Evolutionary conservation across 2,329 filamentous ascomycete species (phyloP), one percentile per base, ranked within the genome.

Genomic region (Sclerotinia trifoliorum): DNA sequence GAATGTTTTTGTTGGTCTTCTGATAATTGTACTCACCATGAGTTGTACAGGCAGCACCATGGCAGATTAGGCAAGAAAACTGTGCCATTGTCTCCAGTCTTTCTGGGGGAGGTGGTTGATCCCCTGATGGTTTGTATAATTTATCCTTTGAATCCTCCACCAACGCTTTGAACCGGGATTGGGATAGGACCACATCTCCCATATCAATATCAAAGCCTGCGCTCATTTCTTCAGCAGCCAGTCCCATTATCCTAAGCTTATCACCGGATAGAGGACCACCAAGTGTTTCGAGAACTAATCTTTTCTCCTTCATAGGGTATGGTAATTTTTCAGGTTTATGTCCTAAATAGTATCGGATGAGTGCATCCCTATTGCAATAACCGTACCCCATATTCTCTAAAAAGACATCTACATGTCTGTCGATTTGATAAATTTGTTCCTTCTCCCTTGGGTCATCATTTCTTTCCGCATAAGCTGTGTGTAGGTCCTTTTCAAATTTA

Each of bases 41-140:
- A 10, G 72, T 75, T 32, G 73, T 74, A 54, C 75, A 77, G 70
- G 54, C 75, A 75, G 68, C 74, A 72, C 21, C 74, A 61, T 70
- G 71, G 52, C 75, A 77, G 19, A 77, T 74, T 21, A 76, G 46
- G 60, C 75, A 77, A 10, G 65, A 70, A 15, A 75, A 68, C n/a
- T 63, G 69, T 5, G 71, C 66, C 32, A 73, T 74, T 10, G 75
- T 76, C 52, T 70, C 70, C 32, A 75, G 60, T 52, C 68, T 67
- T 44, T 70, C 70, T 10, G 64, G 29, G 46, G 54, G 42, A 29
- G 57, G 21, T 21, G 46, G n/a, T 48, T 35, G 39, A 21, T 61
- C 8, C 21, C n/a, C 46, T 15, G 46, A 44, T 67, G 11, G 19
- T n/a, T 52, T 39, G 52, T 48, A 19, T 46, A 44, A 7, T 35